Conservation (phyloP, 2,329 filamentous ascomycete species). For the Penicillium occitanis region DNA sequence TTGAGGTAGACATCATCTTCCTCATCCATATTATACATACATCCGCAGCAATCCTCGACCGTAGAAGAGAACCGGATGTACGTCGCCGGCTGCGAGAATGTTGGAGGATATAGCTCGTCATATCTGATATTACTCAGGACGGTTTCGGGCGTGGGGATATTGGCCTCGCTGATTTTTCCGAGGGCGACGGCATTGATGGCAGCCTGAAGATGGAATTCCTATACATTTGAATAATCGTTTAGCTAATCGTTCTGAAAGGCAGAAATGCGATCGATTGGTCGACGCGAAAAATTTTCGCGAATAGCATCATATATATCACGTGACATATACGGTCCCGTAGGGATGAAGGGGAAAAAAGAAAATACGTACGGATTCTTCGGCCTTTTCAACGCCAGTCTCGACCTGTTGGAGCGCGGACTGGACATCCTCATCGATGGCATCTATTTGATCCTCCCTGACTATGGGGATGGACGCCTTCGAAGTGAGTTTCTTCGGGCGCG, state of each 20-base stretch:
- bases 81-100: constrained; percentile 79
- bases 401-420: constrained; percentile 80
- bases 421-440: constrained; percentile 81
- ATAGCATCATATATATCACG: constrained; percentile 27
- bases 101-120: constrained; percentile 78
- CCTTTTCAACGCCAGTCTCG: constrained; percentile 94
- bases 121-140: constrained; percentile 70
- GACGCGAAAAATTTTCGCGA: constrained; percentile 15
- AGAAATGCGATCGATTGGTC: background rate
- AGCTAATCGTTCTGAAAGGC: constrained; percentile 3
- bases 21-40: constrained; percentile 89
- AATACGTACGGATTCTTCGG: constrained; percentile 88
- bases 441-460: constrained; percentile 86
- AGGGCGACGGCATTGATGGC: constrained; percentile 67
- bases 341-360: constrained; percentile 32
- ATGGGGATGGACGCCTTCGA: constrained; percentile 85
- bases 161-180: constrained; percentile 62
- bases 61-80: constrained; percentile 99
- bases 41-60: constrained; percentile 89
- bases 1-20: constrained; percentile 86
- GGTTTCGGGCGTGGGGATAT: constrained; percentile 68
- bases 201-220: constrained; percentile 96
- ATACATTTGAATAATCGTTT: constrained; percentile 20
- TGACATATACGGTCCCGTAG: constrained; percentile 33
- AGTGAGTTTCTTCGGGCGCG: constrained; percentile 71